Percentiles rank a stretch among this genome's conserved stretches.
Evolutionary conservation across 2,329 filamentous ascomycete species (phyloP).

Genomic region (Fusarium miscanthi): DNA sequence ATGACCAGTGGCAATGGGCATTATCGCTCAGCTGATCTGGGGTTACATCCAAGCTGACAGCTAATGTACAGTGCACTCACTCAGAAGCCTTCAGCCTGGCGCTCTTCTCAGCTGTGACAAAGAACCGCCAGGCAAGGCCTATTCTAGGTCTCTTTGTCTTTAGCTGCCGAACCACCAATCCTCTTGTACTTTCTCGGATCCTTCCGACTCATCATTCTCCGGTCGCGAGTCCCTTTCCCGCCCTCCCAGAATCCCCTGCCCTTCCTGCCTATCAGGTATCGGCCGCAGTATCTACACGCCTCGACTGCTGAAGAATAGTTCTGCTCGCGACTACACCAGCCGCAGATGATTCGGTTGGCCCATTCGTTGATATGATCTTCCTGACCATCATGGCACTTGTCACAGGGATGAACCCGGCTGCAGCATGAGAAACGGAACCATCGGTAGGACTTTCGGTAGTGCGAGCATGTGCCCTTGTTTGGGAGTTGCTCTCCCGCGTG

Average conservation of each 20-base stretch:
- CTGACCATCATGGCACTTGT: constrained; percentile 78
- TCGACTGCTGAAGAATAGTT: constrained; percentile 75
- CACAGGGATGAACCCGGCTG: constrained; percentile 68
- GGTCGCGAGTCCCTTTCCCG: constrained; percentile 82
- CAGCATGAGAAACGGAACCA: constrained; percentile 76
- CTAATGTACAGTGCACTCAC: not conserved
- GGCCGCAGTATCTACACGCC: constrained; percentile 78
- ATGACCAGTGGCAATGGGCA: constrained; percentile 8
- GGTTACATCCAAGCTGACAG: constrained; percentile 34
- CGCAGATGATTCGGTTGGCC: constrained; percentile 86
- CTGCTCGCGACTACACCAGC: constrained; percentile 83
- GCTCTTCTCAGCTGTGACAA: constrained; percentile 21
- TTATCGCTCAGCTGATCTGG: constrained; percentile 23
- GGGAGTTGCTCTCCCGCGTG: constrained; percentile 68
- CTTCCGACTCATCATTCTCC: constrained; percentile 76
- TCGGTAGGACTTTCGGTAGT: constrained; percentile 69
- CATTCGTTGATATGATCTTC: constrained; percentile 82
- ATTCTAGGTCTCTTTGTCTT: constrained; percentile 28
- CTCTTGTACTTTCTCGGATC: constrained; percentile 80
- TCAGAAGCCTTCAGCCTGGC: constrained; percentile 11
- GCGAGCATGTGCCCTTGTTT: constrained; percentile 63
- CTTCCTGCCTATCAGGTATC: constrained; percentile 73
- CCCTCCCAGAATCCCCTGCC: constrained; percentile 86
- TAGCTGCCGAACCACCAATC: constrained; percentile 53
- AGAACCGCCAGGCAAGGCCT: not conserved